phyloP scores from a whole-genome alignment of 2,329 filamentous ascomycete genomes.

The Colletotrichum acutatum region DNA sequence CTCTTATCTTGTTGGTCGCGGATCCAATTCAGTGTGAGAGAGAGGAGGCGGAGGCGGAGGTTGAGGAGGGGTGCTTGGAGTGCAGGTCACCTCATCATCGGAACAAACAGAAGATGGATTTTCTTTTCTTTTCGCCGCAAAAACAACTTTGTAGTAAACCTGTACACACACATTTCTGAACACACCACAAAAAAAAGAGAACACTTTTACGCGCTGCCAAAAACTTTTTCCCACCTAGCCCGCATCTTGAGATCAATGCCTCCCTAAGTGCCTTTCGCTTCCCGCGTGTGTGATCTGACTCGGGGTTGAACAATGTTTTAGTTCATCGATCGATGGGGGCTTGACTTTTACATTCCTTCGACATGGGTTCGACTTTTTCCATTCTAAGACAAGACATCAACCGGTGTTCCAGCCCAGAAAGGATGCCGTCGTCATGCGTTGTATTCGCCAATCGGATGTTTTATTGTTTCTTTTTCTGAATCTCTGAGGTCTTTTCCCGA shows the following conservation, averaged over 20 bases:
- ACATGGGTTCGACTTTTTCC: background rate
- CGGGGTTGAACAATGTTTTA: background rate
- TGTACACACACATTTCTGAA: slow-evolving; percentile 22
- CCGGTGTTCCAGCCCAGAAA: background rate
- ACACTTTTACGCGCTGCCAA: slow-evolving; percentile 25
- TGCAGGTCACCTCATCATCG: slow-evolving; percentile 32
- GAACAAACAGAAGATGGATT: slow-evolving; percentile 27
- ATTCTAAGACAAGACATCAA: background rate
- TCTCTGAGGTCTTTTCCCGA: background rate
- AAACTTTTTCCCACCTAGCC: background rate
- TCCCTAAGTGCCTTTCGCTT: no score
- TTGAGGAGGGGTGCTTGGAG: slow-evolving; percentile 10
- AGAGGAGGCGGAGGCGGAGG: background rate
- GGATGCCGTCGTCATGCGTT: background rate
- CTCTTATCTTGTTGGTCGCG: slow-evolving; percentile 18
- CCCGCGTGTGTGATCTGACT: background rate
- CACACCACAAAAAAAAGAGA: background rate
- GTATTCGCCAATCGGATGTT: slow-evolving; percentile 6
- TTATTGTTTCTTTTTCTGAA: background rate
- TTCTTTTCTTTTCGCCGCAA: slow-evolving; percentile 19
- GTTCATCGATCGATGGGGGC: background rate
- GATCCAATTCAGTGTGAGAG: background rate
- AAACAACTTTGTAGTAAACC: background rate
- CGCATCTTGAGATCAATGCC: no score
- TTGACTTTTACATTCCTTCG: background rate